Conservation (phyloP, 2,329 filamentous ascomycete genomes). For the Verruconis gallopava region DNA sequence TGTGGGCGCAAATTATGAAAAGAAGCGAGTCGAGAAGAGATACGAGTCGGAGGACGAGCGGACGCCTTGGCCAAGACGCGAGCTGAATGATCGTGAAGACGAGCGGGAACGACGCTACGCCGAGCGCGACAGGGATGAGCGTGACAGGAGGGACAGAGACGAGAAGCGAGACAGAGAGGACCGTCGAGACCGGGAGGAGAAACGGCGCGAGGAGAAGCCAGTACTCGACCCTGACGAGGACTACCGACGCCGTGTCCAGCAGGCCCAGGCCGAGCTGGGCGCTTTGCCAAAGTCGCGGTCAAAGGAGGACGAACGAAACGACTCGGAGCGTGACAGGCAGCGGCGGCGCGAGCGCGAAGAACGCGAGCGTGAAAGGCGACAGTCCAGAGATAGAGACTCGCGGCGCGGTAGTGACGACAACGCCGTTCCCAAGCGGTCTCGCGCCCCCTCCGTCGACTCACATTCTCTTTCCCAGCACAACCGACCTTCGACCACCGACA, state of each 20-base stretch:
- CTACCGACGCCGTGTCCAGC: conserved; percentile 34
- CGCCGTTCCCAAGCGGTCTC: conserved; percentile 12
- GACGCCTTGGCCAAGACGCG: conserved; percentile 6
- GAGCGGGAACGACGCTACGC: conserved; percentile 11
- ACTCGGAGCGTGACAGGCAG: conserved; percentile 20
- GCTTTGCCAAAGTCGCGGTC: conserved; percentile 19
- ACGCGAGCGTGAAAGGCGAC: conserved; percentile 18
- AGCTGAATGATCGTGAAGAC: conserved; percentile 23
- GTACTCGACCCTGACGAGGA: conserved; percentile 36
- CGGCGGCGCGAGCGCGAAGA: conserved; percentile 21
- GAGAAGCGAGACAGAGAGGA: conserved; percentile 16
- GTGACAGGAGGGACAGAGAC: conserved; percentile 4
- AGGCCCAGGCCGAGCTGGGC: conserved; percentile 25
- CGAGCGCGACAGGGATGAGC: conserved; percentile 7
- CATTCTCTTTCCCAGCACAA: not conserved
- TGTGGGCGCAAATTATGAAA: conserved; percentile 1
- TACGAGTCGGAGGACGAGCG: conserved; percentile 19
- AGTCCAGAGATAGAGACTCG: conserved; percentile 8
- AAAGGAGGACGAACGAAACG: conserved; percentile 9
- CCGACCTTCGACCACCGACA: not conserved
- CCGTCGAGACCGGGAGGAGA: conserved; percentile 19
- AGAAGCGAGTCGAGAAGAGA: conserved; percentile 16
- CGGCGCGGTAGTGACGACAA: conserved; percentile 11
- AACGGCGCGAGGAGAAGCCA: conserved; percentile 14
- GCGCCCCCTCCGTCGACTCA: not conserved